These are phyloP conservation scores for Parsonsia alboflavescens DNA, from an alignment of 257 asterid genomes.

Conservation along the genomic window DNA sequence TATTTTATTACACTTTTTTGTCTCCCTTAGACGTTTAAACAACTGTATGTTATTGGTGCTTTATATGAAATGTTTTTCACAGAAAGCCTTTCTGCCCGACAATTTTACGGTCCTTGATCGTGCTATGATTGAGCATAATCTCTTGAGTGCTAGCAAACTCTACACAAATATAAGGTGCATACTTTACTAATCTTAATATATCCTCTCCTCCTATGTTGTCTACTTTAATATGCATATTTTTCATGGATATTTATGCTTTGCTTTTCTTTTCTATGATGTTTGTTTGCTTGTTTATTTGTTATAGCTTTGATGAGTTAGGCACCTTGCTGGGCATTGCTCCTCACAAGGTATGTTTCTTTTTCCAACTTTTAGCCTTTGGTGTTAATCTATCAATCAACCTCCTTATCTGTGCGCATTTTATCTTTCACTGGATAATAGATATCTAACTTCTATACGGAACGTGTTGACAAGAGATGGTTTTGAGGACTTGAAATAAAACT, in stretches of 20 bases:
- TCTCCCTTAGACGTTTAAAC: not conserved
- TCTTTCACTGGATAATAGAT: not conserved
- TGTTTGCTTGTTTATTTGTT: slow-evolving; percentile 17
- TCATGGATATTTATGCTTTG: not conserved
- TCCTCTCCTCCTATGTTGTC: not conserved
- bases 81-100: slow-evolving; percentile 90
- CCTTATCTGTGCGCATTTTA: not conserved
- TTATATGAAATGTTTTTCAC: slow-evolving; percentile 19
- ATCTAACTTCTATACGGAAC: not conserved
- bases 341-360: slow-evolving; percentile 54
- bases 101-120: slow-evolving; percentile 95
- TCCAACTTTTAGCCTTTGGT: not conserved
- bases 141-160: slow-evolving; percentile 93
- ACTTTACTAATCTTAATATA: not conserved
- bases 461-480: not conserved
- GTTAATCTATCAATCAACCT: not conserved
- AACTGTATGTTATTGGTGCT: slow-evolving; percentile 13
- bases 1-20: not conserved
- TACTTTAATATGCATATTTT: not conserved
- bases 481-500: not conserved
- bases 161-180: slow-evolving; percentile 86
- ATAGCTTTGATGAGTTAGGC: slow-evolving; percentile 90
- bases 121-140: slow-evolving; percentile 99
- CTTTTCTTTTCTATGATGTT: not conserved
- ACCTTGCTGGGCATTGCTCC: slow-evolving; percentile 94